Evolutionary conservation across 805 yeast species (phyloP).

Genomic region (Candida ovalis): DNA sequence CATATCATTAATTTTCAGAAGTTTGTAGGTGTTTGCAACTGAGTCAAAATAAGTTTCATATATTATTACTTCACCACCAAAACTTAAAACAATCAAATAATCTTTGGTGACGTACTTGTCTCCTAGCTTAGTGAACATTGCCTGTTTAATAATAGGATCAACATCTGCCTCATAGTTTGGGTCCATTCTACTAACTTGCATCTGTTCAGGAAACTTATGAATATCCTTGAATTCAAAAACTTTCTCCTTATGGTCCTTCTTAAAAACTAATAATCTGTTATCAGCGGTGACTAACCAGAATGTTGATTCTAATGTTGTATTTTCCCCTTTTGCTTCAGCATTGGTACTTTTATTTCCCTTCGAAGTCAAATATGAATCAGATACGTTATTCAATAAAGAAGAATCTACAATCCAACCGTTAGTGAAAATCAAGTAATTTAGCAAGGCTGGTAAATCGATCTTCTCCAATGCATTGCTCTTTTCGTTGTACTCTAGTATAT

Average conservation of each 20-base stretch:
- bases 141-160: constrained; percentile 71
- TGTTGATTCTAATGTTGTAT: constrained; percentile 33
- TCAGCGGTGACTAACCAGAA: constrained; percentile 75
- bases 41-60: constrained; percentile 54
- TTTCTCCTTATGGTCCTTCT: constrained; percentile 48
- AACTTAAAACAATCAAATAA: constrained; percentile 65
- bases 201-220: constrained; percentile 41
- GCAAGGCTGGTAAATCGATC: constrained; percentile 32
- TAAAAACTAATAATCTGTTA: constrained; percentile 64
- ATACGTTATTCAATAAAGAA: constrained; percentile 40
- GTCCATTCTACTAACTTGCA: constrained; percentile 45
- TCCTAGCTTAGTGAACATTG: constrained; percentile 62
- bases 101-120: constrained; percentile 52
- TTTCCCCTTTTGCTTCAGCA: constrained; percentile 19
- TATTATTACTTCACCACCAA: constrained; percentile 74
- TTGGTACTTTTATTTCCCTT: constrained; percentile 25
- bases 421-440: constrained; percentile 48
- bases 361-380: constrained; percentile 23
- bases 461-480: constrained; percentile 19
- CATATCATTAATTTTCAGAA: constrained; percentile 41
- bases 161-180: constrained; percentile 49
- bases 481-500: constrained; percentile 42
- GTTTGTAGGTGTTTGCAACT: constrained; percentile 34
- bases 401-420: constrained; percentile 62
- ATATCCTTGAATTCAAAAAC: constrained; percentile 51